phyloP scores from a whole-genome alignment of 2,329 filamentous ascomycete genomes.

The Cordyceps farinosa region DNA sequence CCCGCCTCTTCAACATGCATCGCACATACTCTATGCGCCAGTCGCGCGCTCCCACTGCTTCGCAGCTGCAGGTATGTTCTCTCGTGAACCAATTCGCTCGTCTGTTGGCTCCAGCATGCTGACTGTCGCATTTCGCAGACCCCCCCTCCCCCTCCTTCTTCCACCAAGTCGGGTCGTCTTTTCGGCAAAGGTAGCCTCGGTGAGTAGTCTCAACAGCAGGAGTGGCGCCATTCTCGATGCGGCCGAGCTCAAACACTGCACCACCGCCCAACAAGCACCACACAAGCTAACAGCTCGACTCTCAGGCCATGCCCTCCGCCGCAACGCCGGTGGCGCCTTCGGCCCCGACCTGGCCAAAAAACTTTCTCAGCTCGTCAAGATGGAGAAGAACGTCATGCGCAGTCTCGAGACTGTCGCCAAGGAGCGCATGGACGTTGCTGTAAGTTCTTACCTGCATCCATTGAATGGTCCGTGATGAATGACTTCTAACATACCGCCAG shows the following conservation, averaged over 20 bases:
- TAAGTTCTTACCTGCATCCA: constrained; percentile 48
- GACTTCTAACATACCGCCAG: constrained; percentile 42
- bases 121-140: constrained; percentile 54
- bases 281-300: background rate
- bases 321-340: constrained; percentile 72
- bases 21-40: constrained; percentile 99
- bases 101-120: constrained; percentile 14
- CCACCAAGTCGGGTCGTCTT: constrained; percentile 85
- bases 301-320: constrained; percentile 64
- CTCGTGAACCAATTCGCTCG: background rate
- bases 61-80: constrained; percentile 57
- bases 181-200: constrained; percentile 84
- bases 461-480: too few relatives aligned
- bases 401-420: constrained; percentile 92
- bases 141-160: constrained; percentile 85
- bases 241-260: background rate
- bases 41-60: constrained; percentile 91
- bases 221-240: constrained; percentile 3
- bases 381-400: constrained; percentile 99
- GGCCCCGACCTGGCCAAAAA: constrained; percentile 92
- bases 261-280: background rate
- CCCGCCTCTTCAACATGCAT: constrained; percentile 64
- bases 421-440: constrained; percentile 97
- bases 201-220: constrained; percentile 46
- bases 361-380: constrained; percentile 96